Evolutionary conservation across 1,284 basidiomycete species (phyloP), one percentile per base, ranked within the genome.

Genomic region (Fomitopsis betulina): DNA sequence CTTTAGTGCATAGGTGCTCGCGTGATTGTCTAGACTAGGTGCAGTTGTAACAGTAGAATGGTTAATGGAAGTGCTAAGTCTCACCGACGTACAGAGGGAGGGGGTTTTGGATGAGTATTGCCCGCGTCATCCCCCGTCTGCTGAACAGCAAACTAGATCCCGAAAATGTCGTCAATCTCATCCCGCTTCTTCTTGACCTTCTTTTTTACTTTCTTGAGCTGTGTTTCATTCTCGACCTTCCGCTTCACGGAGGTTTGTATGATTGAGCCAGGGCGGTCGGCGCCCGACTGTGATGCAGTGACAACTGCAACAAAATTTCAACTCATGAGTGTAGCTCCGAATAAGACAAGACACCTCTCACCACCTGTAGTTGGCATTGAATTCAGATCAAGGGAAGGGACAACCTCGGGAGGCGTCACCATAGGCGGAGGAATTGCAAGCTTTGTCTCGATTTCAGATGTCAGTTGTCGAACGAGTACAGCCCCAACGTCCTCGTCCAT

Each of bases 131-230:
- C 27, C 27, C 8, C 8, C 27, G 27, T 8, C 27, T 30, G 27
- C 27, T 30, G 27, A 30, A 8, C 27, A 1, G 27, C 27, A 30
- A 8, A 8, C 27, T 30, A 30, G 5, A 30, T 30, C 27, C 79
- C 82, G 68, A 89, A 89, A 32, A 89, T 88, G 25, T 81, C 81
- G 63, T 89, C 87, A 39, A 89, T 88, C 67, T 85, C 86, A 62
- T 88, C 79, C 32, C 65, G 65, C 58, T 69, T 78, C 60, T 68
- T 70, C 63, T 73, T 74, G 35, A 35, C 35, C 69, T 69, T 72
- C 60, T 67, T 68, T 62, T 77, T 73, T 56, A 70, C 70, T 65
- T 72, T 74, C 61, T 73, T 75, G 27, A 40, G 56, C 58, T 35
- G 55, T 57, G 56, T 62, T 57, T 56, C 68, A 58, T 49, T 52